These are phyloP conservation scores for Aspergillus quadricinctus DNA, from an alignment of 2,329 filamentous ascomycete genomes.

Conservation along the genomic window DNA sequence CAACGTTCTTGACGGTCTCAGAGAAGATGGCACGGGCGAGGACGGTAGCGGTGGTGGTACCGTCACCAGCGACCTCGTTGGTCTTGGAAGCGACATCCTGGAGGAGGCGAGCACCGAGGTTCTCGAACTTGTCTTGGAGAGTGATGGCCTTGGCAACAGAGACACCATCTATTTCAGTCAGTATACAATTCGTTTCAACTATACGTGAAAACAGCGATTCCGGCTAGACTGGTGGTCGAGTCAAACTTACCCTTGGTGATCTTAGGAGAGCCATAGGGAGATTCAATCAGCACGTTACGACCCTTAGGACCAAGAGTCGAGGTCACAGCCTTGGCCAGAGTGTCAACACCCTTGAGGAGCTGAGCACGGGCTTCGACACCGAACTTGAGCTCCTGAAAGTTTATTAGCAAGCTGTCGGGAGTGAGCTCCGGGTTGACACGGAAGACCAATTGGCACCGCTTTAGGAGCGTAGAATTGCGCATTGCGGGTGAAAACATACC, in stretches of 20 bases:
- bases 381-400: constrained; percentile 84
- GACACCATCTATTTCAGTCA: constrained; percentile 64
- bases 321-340: constrained; percentile 89
- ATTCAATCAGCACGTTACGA: constrained; percentile 97
- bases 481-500: constrained; percentile 51
- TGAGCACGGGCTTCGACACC: constrained; percentile 89
- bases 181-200: constrained; percentile 4
- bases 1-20: constrained; percentile 99
- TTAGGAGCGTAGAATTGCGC: constrained; percentile 1
- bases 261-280: constrained; percentile 96
- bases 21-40: constrained; percentile 98
- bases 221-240: too few species aligned
- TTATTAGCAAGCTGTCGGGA: constrained; percentile 26
- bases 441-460: constrained; percentile 8
- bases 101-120: constrained; percentile 91
- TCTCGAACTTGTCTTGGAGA: constrained; percentile 99
- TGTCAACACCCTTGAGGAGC: constrained; percentile 91
- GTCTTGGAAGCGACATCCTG: constrained; percentile 99
- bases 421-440: constrained; percentile 18
- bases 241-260: constrained; percentile 85
- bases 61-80: constrained; percentile 97
- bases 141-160: constrained; percentile 85
- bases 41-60: constrained; percentile 95
- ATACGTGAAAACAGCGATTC: constrained; percentile 2
- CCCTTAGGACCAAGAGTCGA: constrained; percentile 97